Base-by-base conservation (phyloP, 2,329 filamentous ascomycete species). In the Scedosporium boydii region DNA sequence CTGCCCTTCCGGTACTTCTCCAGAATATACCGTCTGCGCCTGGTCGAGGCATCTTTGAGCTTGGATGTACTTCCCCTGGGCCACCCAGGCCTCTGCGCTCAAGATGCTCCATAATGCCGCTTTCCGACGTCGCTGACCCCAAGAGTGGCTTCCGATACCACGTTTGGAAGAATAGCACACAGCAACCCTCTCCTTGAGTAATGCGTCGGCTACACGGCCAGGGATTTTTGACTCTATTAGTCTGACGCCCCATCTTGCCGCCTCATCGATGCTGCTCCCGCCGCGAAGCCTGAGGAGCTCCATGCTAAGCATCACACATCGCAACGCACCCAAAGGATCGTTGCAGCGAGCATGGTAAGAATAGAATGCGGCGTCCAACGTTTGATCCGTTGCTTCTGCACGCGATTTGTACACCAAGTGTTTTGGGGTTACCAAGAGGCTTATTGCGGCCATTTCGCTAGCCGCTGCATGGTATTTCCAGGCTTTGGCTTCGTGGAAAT, bases 401-500 rank as follows among this genome's bases (percentile, higher is more conserved):
- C 93, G 87, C 29, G 84, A 85, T 71, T 93, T 96, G 14, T 88
- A 86, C 2, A 86, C 87, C 65, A 89, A 78, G 16, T 83, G 82
- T 64, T 89, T 84, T 0, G 90, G 87, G 69, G 88, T 87, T 64
- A 99, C 82, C 41, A 99, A 82, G 48, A 91, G 84, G 69, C 90
- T 91, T 12, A 97, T 77, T 4, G 91, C 93, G 34, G 90, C 88
- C 93, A 99, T 98, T 77, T 99, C 95, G 72, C 96, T 93, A 1
- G 90, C 89, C 3, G 90, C 93, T 0, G 95, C 95, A 71, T 97
- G 91, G 70, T 98, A 90, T 68, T 86, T 91, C 95, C 95, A 99
- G 1, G 95, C 96, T 74, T 98, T 98, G 72, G 97, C 93, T 71
- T 95, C 95, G 70, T 86, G 87, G 73, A 93, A 99, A 72, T 99